Evolutionary conservation across 129 eudicot genomes (phyloP).

Genomic region (Tagetes patula): DNA sequence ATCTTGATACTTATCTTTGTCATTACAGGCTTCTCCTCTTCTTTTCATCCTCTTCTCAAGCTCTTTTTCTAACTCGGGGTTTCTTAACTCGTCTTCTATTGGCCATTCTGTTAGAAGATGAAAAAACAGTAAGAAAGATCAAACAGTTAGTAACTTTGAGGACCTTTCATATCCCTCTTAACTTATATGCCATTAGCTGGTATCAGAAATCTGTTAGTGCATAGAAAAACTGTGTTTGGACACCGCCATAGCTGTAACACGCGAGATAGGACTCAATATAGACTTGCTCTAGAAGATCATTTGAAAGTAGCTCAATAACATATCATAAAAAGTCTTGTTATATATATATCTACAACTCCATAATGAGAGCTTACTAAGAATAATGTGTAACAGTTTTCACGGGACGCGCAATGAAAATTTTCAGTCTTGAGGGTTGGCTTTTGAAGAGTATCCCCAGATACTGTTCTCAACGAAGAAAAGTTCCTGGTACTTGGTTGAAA

Average conservation of each 20-base stretch:
- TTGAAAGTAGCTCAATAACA: not conserved
- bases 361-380: not conserved
- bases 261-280: not conserved
- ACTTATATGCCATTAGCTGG: not conserved
- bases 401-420: not conserved
- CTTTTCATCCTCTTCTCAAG: slow-evolving; percentile 62
- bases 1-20: slow-evolving; percentile 48
- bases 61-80: slow-evolving; percentile 74
- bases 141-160: not conserved
- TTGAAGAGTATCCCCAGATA: not conserved
- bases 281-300: not conserved
- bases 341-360: slow-evolving; percentile 13
- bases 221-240: not conserved
- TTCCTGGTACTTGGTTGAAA: slow-evolving; percentile 1
- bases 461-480: not conserved
- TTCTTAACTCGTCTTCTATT: slow-evolving; percentile 58
- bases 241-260: not conserved
- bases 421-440: not conserved
- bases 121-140: slow-evolving; percentile 3
- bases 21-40: slow-evolving; percentile 67
- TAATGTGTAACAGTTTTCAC: slow-evolving; percentile 5
- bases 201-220: not conserved
- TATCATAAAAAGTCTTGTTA: not conserved
- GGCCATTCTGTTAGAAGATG: slow-evolving; percentile 43
- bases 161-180: not conserved